phyloP scores from a whole-genome alignment of 345 rosid species.

The Lumnitzera littorea region DNA sequence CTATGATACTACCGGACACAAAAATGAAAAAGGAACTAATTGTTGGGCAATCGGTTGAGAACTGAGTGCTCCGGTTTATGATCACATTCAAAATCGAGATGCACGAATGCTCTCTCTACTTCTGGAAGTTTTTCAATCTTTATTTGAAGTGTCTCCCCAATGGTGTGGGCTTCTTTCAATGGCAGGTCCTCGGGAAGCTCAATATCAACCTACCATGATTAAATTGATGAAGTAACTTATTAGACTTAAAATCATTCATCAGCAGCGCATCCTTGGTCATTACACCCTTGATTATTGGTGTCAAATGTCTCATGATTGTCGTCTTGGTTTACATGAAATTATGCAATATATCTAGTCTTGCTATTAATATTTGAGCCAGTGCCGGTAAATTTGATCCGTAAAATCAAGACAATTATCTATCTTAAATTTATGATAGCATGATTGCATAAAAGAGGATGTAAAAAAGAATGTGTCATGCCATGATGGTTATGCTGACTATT shows the following conservation, averaged over 20 bases:
- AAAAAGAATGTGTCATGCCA: background rate
- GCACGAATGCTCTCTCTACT: slow-evolving; percentile 91
- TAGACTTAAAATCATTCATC: too few species aligned
- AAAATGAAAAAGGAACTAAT: background rate
- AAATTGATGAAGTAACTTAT: too few species aligned
- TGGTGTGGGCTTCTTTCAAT: slow-evolving; percentile 64
- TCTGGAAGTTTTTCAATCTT: slow-evolving; percentile 76
- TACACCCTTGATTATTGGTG: too few species aligned
- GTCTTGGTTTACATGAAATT: too few species aligned
- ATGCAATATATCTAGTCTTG: too few species aligned
- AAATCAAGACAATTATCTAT: too few species aligned
- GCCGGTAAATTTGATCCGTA: too few species aligned
- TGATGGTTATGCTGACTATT: too few species aligned
- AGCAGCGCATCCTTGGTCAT: too few species aligned
- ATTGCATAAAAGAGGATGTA: background rate
- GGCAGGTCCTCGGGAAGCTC: slow-evolving; percentile 84
- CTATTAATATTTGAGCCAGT: too few species aligned
- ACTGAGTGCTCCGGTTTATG: slow-evolving; percentile 87
- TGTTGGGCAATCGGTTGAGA: slow-evolving; percentile 57
- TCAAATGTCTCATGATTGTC: too few species aligned
- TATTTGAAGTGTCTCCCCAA: slow-evolving; percentile 75
- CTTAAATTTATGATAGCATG: background rate
- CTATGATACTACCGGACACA: too few species aligned
- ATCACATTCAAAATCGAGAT: slow-evolving; percentile 80
- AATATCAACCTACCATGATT: slow-evolving; percentile 53